Evolutionary conservation across 345 rosid species (phyloP).

Genomic region (Sapria himalayana): DNA sequence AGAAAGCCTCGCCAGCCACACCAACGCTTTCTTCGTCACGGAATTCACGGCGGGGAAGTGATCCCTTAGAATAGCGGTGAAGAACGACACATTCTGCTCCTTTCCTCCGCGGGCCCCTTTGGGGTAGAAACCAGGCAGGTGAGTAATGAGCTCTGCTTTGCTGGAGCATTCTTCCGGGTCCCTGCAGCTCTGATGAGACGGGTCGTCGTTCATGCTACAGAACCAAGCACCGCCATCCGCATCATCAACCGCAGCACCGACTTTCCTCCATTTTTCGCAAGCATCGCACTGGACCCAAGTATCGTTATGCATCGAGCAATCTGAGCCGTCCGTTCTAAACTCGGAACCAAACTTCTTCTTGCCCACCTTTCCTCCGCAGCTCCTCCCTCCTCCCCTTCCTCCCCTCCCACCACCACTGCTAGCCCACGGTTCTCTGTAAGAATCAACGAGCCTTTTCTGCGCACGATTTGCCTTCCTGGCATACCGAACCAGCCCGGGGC

Average conservation of each 20-base stretch:
- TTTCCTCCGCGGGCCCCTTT: constrained; percentile 41
- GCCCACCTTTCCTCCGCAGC: constrained; percentile 11
- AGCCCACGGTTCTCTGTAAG: constrained; percentile 16
- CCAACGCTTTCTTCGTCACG: constrained; percentile 41
- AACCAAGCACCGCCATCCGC: constrained; percentile 54
- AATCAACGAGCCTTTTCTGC: constrained; percentile 37
- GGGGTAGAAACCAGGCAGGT: constrained; percentile 52
- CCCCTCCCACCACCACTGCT: constrained; percentile 15
- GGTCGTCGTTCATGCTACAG: constrained; percentile 76
- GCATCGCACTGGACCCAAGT: constrained; percentile 91
- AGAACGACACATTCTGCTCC: constrained; percentile 50
- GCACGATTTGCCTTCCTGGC: constrained; percentile 29
- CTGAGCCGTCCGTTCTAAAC: constrained; percentile 13
- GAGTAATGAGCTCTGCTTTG: constrained; percentile 27
- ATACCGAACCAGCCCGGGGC: constrained; percentile 18
- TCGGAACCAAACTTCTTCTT: constrained; percentile 13
- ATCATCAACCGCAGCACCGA: constrained; percentile 19
- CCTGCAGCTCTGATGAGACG: constrained; percentile 38
- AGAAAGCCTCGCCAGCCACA: constrained; percentile 60
- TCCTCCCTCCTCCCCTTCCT: constrained; percentile 9
- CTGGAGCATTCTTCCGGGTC: constrained; percentile 74
- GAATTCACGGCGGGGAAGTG: constrained; percentile 29
- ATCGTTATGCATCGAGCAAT: constrained; percentile 19
- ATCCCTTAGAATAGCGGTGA: constrained; percentile 50
- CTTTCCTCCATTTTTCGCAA: constrained; percentile 85